Conservation (phyloP, 1,284 basidiomycete species). For the Papiliotrema laurentii region DNA sequence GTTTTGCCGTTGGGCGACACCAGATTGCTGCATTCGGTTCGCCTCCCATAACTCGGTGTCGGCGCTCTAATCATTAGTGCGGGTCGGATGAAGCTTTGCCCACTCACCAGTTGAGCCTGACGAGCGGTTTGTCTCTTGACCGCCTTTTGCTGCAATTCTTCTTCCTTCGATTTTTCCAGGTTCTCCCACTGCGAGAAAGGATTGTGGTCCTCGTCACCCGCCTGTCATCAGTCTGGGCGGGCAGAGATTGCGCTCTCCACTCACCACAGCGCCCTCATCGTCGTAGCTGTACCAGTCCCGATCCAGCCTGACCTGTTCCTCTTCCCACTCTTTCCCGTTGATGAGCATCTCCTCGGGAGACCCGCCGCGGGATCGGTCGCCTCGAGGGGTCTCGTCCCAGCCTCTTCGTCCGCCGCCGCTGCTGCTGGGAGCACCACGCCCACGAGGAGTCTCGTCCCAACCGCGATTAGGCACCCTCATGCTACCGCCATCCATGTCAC, state of each 20-base stretch:
- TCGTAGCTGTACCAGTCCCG: constrained; percentile 91
- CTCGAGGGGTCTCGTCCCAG: constrained; percentile 83
- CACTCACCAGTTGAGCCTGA: constrained; percentile 85
- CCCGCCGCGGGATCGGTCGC: constrained; percentile 54
- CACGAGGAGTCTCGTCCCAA: constrained; percentile 83
- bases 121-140: constrained; percentile 82
- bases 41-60: constrained; percentile 99
- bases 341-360: constrained; percentile 49
- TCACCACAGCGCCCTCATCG: constrained; percentile 73
- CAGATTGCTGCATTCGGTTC: constrained; percentile 93
- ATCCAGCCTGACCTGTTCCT: constrained; percentile 82
- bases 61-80: constrained; percentile 62
- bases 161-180: constrained; percentile 64
- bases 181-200: constrained; percentile 90
- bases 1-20: constrained; percentile 77
- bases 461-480: constrained; percentile 80
- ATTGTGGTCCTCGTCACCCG: constrained; percentile 84
- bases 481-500: constrained; percentile 70
- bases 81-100: background rate
- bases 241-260: constrained; percentile 13
- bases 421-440: constrained; percentile 40
- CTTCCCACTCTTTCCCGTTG: constrained; percentile 63
- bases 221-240: constrained; percentile 24
- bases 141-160: constrained; percentile 73
- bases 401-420: constrained; percentile 42